Conservation (phyloP, 305 asterid species). For the Lippia alba region DNA sequence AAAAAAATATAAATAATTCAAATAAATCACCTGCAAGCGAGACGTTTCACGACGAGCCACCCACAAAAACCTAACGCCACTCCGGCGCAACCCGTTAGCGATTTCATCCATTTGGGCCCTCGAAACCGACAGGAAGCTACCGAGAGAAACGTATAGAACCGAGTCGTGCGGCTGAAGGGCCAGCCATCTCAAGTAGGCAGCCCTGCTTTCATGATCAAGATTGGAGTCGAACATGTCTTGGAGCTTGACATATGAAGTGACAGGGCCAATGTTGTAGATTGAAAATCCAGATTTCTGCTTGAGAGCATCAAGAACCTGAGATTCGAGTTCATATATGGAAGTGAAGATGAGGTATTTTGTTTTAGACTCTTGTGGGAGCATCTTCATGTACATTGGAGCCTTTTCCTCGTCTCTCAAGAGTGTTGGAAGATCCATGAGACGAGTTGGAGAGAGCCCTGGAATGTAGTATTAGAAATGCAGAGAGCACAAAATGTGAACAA, state of each 20-base stretch:
- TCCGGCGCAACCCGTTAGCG: slow-evolving; percentile 42
- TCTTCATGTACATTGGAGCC: background rate
- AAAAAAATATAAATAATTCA: background rate
- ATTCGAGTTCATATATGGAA: slow-evolving; percentile 49
- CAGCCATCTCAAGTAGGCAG: slow-evolving; percentile 50
- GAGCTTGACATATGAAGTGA: slow-evolving; percentile 34
- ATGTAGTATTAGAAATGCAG: too few species aligned
- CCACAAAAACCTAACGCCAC: slow-evolving; percentile 61
- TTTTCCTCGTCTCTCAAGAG: slow-evolving; percentile 8
- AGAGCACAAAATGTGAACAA: too few species aligned
- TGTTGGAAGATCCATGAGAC: slow-evolving; percentile 46
- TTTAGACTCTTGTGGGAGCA: slow-evolving; percentile 10
- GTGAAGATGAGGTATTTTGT: slow-evolving; percentile 44
- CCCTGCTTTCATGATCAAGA: background rate
- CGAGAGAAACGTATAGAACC: slow-evolving; percentile 62
- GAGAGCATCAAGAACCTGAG: slow-evolving; percentile 43
- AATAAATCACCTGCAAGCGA: slow-evolving; percentile 28
- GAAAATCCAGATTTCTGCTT: slow-evolving; percentile 31
- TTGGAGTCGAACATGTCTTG: background rate
- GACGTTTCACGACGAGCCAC: slow-evolving; percentile 49
- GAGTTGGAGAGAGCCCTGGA: slow-evolving; percentile 46
- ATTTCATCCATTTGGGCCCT: slow-evolving; percentile 54
- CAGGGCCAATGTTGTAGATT: slow-evolving; percentile 47
- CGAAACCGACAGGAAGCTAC: slow-evolving; percentile 56
- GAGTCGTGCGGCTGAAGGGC: slow-evolving; percentile 53